Base-by-base conservation (phyloP, 352 stramenopile species). In the Phytophthora foliorum region DNA sequence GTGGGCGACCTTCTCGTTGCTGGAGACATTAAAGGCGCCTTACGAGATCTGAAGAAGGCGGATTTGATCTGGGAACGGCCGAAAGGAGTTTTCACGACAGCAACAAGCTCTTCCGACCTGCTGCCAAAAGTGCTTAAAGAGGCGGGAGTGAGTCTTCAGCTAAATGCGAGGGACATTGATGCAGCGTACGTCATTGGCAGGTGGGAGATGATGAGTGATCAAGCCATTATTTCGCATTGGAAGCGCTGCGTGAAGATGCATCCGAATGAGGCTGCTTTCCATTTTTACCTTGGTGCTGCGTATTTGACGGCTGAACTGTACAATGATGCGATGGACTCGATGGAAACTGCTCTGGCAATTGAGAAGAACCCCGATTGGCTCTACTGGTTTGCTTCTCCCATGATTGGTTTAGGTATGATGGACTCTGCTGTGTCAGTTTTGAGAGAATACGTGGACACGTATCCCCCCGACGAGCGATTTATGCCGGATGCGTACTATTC, bases 401-500 rank as follows among this genome's bases (percentile, higher is more conserved):
- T 76, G 65, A 65, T 78, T 50, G 57, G 42, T 2, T 51, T 76
- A 31, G 67, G 67, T 22, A 57, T 71, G 39, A 57, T 68, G 39
- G 61, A 76, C 46, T 50, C 51, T 4, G 66, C 74, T 5, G 34
- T 69, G 34, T 22, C 52, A 2, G 21, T 78, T 6, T 74, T 63
- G 51, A 55, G 69, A 36, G 65, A 81, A 38, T 81, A 81, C 39
- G 61, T 81, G 4, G 51, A 69, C 6, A 72, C 41, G 2, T 65
- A 69, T 36, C 41, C 74, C 59, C 69, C 69, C 1, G 65, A 81
- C 27, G 74, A 78, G n/a, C 48, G 63, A n/a, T 78, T 72, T 29
- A 69, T 81, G 27, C 69, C 74, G 0, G 74, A 81, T 19, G 74
- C 74, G 1, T 78, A 74, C 19, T 78, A 76, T 59, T 64, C 61